phyloP scores from a whole-genome alignment of 352 stramenopile genomes.

The Thalassiosira oceanica region DNA sequence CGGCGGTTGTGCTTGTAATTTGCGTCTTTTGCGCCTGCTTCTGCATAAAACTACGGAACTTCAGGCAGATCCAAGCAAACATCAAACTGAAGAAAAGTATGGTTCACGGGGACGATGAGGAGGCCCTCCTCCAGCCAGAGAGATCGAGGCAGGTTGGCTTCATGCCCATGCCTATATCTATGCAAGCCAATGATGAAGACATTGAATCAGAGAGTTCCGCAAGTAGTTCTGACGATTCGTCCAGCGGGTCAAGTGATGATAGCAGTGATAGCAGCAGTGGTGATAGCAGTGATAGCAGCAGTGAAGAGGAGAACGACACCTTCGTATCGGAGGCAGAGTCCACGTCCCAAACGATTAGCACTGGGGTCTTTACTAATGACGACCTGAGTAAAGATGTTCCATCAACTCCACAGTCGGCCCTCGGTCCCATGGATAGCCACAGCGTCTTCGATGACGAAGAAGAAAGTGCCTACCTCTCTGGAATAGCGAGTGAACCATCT shows the following conservation, averaged over 20 bases:
- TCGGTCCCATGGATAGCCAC: too few species aligned
- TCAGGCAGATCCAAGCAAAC: slow-evolving; percentile 9
- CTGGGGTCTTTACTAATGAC: too few species aligned
- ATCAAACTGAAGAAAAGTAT: slow-evolving; percentile 4
- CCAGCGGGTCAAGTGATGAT: slow-evolving; percentile 10
- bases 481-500: too few species aligned
- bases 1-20: slow-evolving; percentile 1
- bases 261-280: slow-evolving; percentile 11
- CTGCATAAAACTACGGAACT: slow-evolving; percentile 20
- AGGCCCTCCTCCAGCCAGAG: neutral
- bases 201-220: slow-evolving; percentile 11
- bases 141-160: too few species aligned
- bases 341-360: too few species aligned
- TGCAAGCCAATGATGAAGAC: slow-evolving; percentile 5
- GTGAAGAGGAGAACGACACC: too few species aligned
- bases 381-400: too few species aligned
- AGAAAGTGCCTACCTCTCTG: too few species aligned
- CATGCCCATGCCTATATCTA: neutral
- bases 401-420: too few species aligned
- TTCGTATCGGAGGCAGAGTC: too few species aligned
- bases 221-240: slow-evolving; percentile 2
- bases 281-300: slow-evolving; percentile 3
- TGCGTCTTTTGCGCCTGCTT: slow-evolving; percentile 18
- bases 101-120: neutral
- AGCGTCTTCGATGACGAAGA: too few species aligned